phyloP scores from a whole-genome alignment of 805 yeast species.

The Starmerella apis region DNA sequence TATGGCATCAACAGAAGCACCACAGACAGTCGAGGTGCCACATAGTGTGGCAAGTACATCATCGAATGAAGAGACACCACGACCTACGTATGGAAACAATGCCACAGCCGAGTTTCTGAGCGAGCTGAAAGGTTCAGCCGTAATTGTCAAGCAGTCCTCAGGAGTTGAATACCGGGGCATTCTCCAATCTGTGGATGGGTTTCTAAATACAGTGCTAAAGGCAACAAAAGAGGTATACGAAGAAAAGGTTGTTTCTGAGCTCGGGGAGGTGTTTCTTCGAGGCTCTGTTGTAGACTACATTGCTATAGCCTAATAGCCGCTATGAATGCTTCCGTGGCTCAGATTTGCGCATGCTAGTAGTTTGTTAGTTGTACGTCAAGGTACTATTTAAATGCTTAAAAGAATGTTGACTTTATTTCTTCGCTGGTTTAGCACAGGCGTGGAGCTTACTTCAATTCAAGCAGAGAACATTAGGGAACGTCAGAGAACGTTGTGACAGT shows the following conservation, averaged over 20 bases:
- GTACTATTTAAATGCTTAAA: neutral
- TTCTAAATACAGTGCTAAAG: conserved; percentile 86
- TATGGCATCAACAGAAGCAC: conserved; percentile 3
- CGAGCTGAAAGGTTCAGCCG: conserved; percentile 67
- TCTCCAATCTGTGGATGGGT: conserved; percentile 87
- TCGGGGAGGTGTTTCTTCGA: conserved; percentile 74
- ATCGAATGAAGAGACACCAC: neutral
- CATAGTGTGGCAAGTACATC: conserved; percentile 1
- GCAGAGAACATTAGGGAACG: no score
- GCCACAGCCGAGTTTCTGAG: conserved; percentile 45
- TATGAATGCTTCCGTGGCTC: no score
- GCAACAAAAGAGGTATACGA: conserved; percentile 56
- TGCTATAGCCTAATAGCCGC: conserved; percentile 25
- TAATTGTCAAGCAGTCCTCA: conserved; percentile 71
- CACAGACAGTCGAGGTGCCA: neutral
- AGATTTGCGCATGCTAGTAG: neutral
- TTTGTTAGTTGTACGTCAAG: neutral
- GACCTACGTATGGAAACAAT: conserved; percentile 21
- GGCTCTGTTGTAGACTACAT: conserved; percentile 51
- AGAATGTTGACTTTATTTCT: neutral
- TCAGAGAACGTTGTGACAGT: no score
- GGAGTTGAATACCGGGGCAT: conserved; percentile 75
- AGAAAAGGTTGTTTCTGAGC: conserved; percentile 41
- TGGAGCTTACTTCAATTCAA: no score
- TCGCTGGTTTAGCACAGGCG: neutral